phyloP scores from a whole-genome alignment of 2,329 filamentous ascomycete genomes.

The Thermothelomyces thermophilus region DNA sequence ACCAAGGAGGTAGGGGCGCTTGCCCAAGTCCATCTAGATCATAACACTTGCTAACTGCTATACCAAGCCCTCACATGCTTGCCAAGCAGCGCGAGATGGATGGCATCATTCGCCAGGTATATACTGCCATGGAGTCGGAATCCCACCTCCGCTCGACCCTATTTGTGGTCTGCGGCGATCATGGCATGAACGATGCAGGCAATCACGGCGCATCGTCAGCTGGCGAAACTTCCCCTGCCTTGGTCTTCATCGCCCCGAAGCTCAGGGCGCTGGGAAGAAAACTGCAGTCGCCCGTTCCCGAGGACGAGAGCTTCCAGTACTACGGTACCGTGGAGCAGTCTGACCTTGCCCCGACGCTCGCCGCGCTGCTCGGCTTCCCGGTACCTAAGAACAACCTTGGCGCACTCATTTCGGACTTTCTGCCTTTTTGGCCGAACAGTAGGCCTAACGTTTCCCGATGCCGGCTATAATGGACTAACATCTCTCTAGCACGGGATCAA shows the following conservation, averaged over 20 bases:
- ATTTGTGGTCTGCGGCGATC: constrained; percentile 83
- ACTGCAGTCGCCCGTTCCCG: constrained; percentile 47
- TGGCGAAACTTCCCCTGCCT: constrained; percentile 87
- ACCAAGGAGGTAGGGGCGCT: constrained; percentile 58
- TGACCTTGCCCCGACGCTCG: constrained; percentile 84
- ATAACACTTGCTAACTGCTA: constrained; percentile 3
- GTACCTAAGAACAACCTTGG: constrained; percentile 86
- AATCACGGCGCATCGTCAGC: constrained; percentile 93
- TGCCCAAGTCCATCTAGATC: background rate
- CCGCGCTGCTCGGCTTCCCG: constrained; percentile 79
- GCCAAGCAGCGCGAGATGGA: constrained; percentile 96
- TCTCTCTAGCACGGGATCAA: constrained; percentile 42
- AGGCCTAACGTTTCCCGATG: constrained; percentile 3
- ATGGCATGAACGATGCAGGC: constrained; percentile 99
- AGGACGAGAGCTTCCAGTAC: constrained; percentile 68
- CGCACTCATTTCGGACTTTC: constrained; percentile 71
- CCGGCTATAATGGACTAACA: constrained; percentile 14
- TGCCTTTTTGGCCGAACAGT: constrained; percentile 69
- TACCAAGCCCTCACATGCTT: constrained; percentile 76
- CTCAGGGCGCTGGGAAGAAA: constrained; percentile 50
- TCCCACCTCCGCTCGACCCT: constrained; percentile 70
- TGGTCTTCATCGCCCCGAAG: constrained; percentile 87
- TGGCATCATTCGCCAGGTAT: constrained; percentile 67
- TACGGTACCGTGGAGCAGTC: constrained; percentile 87
- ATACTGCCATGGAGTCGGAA: constrained; percentile 63